Conservation (phyloP, 805 yeast genomes). For the Wickerhamomyces bovis region DNA sequence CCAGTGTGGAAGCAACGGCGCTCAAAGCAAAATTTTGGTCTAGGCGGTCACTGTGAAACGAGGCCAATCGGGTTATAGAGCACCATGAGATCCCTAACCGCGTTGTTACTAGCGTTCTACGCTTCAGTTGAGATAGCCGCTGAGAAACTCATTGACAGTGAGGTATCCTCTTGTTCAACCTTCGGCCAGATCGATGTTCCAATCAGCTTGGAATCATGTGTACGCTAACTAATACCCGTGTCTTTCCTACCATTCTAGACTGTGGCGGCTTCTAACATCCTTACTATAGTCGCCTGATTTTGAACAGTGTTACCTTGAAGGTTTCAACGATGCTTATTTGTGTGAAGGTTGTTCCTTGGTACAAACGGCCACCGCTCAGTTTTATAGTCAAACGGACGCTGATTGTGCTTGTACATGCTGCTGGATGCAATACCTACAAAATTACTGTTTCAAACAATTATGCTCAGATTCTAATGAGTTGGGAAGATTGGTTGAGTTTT, state of each 20-base stretch:
- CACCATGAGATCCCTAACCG: not conserved
- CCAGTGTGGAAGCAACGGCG: not conserved
- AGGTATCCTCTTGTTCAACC: constrained; percentile 1
- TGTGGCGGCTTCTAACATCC: not conserved
- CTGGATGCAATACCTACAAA: constrained; percentile 19
- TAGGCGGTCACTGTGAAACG: not conserved
- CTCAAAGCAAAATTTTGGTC: not conserved
- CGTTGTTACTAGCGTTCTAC: not conserved
- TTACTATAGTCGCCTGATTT: constrained; percentile 11
- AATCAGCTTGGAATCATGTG: constrained; percentile 12
- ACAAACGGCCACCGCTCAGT: not conserved
- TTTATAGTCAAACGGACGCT: constrained; percentile 6
- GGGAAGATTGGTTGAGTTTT: constrained; percentile 7
- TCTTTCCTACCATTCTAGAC: not conserved
- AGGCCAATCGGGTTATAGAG: not conserved
- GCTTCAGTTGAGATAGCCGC: not conserved
- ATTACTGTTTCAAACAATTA: constrained; percentile 20
- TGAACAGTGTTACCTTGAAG: constrained; percentile 16
- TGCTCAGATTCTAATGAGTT: constrained; percentile 15
- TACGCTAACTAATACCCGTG: constrained; percentile 5
- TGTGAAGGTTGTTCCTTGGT: constrained; percentile 24
- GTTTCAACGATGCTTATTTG: constrained; percentile 17
- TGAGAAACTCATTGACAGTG: not conserved
- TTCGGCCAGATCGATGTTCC: constrained; percentile 2
- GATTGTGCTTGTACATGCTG: constrained; percentile 24